These are phyloP conservation scores for Meripilus lineatus DNA, from an alignment of 1,284 basidiomycete species.

Conservation along the genomic window DNA sequence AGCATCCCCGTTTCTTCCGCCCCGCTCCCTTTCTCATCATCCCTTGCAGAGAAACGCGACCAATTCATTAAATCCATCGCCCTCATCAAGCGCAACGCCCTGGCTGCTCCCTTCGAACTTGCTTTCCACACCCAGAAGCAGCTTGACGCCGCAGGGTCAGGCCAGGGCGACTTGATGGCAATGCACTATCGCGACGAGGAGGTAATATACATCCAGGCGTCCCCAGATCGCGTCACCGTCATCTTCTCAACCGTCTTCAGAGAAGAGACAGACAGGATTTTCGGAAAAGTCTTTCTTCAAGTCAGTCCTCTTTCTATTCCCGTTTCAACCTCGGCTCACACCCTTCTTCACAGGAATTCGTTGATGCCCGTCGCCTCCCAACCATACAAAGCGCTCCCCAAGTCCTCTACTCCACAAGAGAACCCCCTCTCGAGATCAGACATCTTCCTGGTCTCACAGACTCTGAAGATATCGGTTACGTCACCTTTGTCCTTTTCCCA, in stretches of 20 bases:
- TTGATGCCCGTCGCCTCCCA: constrained; percentile 91
- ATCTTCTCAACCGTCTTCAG: constrained; percentile 97
- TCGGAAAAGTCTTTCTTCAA: constrained; percentile 97
- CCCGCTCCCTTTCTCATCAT: not conserved
- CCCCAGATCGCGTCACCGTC: constrained; percentile 93
- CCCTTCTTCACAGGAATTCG: constrained; percentile 78
- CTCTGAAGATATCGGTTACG: constrained; percentile 93
- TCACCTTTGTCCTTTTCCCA: constrained; percentile 98
- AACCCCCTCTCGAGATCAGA: constrained; percentile 94
- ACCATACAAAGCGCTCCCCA: constrained; percentile 97
- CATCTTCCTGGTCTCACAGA: constrained; percentile 78
- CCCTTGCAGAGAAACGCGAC: constrained; percentile 64
- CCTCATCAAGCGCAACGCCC: constrained; percentile 88
- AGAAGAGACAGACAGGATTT: constrained; percentile 96
- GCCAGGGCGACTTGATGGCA: constrained; percentile 82
- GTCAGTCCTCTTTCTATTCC: constrained; percentile 36
- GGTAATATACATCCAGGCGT: constrained; percentile 93
- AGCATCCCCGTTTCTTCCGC: constrained; percentile 27
- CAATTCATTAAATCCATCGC: constrained; percentile 81
- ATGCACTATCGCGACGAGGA: constrained; percentile 97
- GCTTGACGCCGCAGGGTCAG: constrained; percentile 66
- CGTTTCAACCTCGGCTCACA: not conserved
- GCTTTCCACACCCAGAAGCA: constrained; percentile 87
- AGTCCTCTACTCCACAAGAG: constrained; percentile 94
- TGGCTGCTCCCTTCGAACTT: constrained; percentile 92